A percentile compares a stretch with the other conserved stretches of the same genome.
These are phyloP conservation scores for Sphaerulina populicola DNA, from an alignment of 2,329 filamentous ascomycete genomes.

Conservation along the genomic window DNA sequence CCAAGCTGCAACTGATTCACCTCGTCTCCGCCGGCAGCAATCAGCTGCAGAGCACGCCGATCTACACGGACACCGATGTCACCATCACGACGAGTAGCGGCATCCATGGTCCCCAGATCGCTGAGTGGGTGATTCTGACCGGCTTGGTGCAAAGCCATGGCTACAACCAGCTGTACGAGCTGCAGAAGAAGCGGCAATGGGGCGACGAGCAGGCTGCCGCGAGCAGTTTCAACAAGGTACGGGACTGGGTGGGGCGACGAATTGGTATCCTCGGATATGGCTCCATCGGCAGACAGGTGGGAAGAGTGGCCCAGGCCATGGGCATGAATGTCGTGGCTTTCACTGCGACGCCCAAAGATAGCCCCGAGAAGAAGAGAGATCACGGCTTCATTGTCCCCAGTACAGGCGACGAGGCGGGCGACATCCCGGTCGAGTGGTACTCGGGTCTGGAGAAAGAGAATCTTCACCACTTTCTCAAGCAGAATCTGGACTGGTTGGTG, in stretches of 20 bases:
- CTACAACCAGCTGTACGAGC: slow-evolving; percentile 48
- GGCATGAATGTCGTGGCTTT: slow-evolving; percentile 69
- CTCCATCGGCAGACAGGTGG: slow-evolving; percentile 52
- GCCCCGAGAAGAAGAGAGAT: slow-evolving; percentile 57
- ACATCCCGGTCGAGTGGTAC: slow-evolving; percentile 50
- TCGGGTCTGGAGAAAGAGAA: slow-evolving; percentile 46
- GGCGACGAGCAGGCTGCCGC: slow-evolving; percentile 23
- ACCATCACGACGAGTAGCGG: slow-evolving; percentile 49
- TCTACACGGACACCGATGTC: slow-evolving; percentile 47
- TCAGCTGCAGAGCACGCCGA: slow-evolving; percentile 45
- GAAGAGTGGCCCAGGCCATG: slow-evolving; percentile 33
- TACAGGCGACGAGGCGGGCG: slow-evolving; percentile 53
- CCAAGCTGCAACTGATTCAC: slow-evolving; percentile 46
- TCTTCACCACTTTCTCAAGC: slow-evolving; percentile 47
- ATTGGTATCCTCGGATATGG: slow-evolving; percentile 56
- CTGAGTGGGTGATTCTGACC: slow-evolving; percentile 60
- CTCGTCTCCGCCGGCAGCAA: slow-evolving; percentile 52
- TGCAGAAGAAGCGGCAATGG: slow-evolving; percentile 52
- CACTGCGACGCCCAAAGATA: slow-evolving; percentile 61
- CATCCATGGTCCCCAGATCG: slow-evolving; percentile 56
- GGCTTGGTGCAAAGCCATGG: slow-evolving; percentile 50
- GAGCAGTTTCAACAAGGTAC: slow-evolving; percentile 28
- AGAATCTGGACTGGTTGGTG: slow-evolving; percentile 51
- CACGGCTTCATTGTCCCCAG: slow-evolving; percentile 59
- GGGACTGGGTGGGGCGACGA: slow-evolving; percentile 50